phyloP scores from a whole-genome alignment of 495 filamentous ascomycete genomes.

The Annulohypoxylon stygium region DNA sequence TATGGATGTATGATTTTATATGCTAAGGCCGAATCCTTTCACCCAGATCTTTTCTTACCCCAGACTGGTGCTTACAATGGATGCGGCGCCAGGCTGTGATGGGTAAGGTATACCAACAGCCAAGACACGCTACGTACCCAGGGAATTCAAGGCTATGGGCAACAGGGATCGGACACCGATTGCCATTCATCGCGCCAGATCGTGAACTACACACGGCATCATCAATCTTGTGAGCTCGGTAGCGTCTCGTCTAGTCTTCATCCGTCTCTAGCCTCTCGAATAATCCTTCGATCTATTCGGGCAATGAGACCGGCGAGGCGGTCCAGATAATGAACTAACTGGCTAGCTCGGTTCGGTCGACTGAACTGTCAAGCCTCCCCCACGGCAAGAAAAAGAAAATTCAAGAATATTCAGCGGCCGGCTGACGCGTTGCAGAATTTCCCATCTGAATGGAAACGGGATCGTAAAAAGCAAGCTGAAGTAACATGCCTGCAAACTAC shows the following conservation, averaged over 20 bases:
- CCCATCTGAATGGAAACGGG: slow-evolving; percentile 22
- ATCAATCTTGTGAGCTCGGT: slow-evolving; percentile 27
- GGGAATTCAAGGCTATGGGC: slow-evolving; percentile 30
- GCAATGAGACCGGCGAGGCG: slow-evolving; percentile 21
- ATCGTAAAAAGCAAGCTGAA: slow-evolving; percentile 15
- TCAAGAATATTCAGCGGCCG: slow-evolving; percentile 35
- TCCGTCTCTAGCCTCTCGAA: slow-evolving; percentile 14
- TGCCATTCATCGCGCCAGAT: slow-evolving; percentile 39
- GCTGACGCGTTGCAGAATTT: slow-evolving; percentile 38
- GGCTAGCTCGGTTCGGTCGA: slow-evolving; percentile 12
- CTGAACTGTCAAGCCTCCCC: slow-evolving; percentile 33
- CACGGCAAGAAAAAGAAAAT: slow-evolving; percentile 17
- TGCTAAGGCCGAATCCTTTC: slow-evolving; percentile 33
- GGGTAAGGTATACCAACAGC: slow-evolving; percentile 47
- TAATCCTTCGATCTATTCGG: slow-evolving; percentile 34
- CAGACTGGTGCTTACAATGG: slow-evolving; percentile 50
- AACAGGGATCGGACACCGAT: slow-evolving; percentile 15
- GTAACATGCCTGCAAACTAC: slow-evolving; percentile 20
- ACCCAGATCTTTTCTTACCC: slow-evolving; percentile 49
- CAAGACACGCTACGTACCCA: slow-evolving; percentile 39
- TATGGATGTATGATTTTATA: slow-evolving; percentile 13
- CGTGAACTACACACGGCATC: slow-evolving; percentile 35
- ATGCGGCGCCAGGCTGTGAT: slow-evolving; percentile 46
- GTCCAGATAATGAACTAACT: slow-evolving; percentile 16
- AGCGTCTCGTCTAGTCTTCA: slow-evolving; percentile 22